Conservation (phyloP, 495 filamentous ascomycete genomes). For the Cenococcum geophilum region DNA sequence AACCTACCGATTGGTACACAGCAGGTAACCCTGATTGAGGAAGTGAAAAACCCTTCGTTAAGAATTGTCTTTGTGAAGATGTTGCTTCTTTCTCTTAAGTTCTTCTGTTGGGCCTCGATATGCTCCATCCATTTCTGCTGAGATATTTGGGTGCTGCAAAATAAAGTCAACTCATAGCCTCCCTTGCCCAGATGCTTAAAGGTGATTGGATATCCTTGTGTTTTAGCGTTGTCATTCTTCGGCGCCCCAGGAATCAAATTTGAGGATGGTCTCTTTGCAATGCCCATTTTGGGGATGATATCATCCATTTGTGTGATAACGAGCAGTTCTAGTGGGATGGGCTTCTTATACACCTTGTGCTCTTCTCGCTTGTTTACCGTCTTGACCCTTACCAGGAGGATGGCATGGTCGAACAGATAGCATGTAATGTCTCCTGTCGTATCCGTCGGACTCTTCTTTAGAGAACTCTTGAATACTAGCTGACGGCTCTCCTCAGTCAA, state of each 20-base stretch:
- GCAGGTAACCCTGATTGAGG: constrained; percentile 81
- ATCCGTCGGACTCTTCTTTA: constrained; percentile 88
- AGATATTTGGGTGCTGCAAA: constrained; percentile 69
- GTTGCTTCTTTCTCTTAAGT: constrained; percentile 76
- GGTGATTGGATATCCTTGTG: constrained; percentile 92
- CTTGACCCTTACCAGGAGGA: constrained; percentile 82
- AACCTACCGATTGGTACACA: constrained; percentile 76
- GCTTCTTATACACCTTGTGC: constrained; percentile 87
- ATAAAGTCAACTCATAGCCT: constrained; percentile 90
- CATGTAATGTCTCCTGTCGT: constrained; percentile 76
- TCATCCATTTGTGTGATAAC: constrained; percentile 96
- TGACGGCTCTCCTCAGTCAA: constrained; percentile 90
- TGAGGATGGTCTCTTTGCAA: constrained; percentile 81
- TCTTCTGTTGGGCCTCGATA: constrained; percentile 83
- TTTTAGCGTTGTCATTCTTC: constrained; percentile 41
- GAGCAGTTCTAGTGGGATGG: constrained; percentile 89
- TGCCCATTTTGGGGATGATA: constrained; percentile 72
- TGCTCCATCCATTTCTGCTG: constrained; percentile 93
- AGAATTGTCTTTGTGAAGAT: constrained; percentile 89
- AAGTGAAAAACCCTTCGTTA: constrained; percentile 76
- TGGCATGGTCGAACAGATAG: constrained; percentile 93
- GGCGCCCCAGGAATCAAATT: constrained; percentile 67
- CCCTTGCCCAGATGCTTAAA: constrained; percentile 96
- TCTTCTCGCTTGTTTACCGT: constrained; percentile 88
- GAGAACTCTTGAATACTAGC: constrained; percentile 80